These are phyloP conservation scores for Chamaenerion angustifolium DNA, from an alignment of 345 rosid species.

Conservation along the genomic window DNA sequence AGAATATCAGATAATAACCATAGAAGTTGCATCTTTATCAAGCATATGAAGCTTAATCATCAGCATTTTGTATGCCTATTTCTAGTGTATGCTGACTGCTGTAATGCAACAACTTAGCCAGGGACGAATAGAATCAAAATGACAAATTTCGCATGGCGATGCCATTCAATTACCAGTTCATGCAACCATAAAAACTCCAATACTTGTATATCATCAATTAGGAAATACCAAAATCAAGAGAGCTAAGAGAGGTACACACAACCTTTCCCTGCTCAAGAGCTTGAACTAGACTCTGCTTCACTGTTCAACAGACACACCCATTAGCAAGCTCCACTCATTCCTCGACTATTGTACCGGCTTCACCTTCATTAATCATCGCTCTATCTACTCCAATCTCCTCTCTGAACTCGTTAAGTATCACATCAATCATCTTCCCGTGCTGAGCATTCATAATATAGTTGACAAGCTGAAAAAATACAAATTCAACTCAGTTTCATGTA, in stretches of 20 bases:
- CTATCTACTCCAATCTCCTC: constrained; percentile 96
- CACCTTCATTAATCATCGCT: constrained; percentile 93
- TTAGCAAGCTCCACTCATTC: constrained; percentile 97
- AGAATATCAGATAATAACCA: no score
- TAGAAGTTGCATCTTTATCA: no score
- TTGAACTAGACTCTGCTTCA: constrained; percentile 86
- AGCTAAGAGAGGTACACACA: constrained; percentile 20
- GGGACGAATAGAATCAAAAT: no score
- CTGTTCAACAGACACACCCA: constrained; percentile 91
- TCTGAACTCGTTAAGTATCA: constrained; percentile 92
- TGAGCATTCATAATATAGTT: constrained; percentile 57
- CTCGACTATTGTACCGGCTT: constrained; percentile 69
- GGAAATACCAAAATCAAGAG: not conserved
- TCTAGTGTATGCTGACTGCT: no score
- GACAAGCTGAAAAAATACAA: constrained; percentile 45
- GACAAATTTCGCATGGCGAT: no score
- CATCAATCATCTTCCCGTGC: constrained; percentile 85
- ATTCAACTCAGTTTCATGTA: not conserved
- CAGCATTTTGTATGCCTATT: no score
- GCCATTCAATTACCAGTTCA: no score
- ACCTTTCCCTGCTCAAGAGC: constrained; percentile 91
- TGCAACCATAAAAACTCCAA: no score
- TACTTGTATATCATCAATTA: no score
- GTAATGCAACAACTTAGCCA: no score
- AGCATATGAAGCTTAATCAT: no score